A percentile compares a stretch with the other conserved stretches of the same genome.
Conservation (phyloP, 495 filamentous ascomycete genomes). For the Tuber microsphaerosporum region DNA sequence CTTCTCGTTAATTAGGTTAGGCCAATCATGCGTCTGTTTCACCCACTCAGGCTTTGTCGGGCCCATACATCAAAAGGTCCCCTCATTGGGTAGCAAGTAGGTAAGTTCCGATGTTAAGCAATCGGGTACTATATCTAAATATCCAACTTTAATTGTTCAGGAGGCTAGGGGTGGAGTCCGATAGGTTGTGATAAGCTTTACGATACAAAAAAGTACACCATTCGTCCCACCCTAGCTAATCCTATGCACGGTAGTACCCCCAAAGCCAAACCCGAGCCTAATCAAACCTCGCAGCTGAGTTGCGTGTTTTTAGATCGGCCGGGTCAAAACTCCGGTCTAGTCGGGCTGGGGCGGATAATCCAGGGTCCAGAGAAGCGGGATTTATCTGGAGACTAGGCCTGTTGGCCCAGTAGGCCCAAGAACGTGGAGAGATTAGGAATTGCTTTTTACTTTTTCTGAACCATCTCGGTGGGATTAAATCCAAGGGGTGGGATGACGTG, state of each 20-base stretch:
- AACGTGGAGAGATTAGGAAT: not conserved
- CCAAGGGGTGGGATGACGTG: not conserved
- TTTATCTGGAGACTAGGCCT: not conserved
- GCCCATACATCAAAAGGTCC: not conserved
- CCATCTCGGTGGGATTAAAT: not conserved
- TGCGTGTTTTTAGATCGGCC: not conserved
- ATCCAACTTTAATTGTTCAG: not conserved
- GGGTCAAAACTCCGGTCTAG: not conserved
- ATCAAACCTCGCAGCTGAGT: not conserved
- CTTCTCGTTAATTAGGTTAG: not conserved
- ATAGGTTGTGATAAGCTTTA: not conserved
- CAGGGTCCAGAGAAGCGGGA: not conserved
- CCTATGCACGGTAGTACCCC: not conserved
- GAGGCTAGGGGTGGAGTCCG: not conserved
- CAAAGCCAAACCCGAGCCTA: not conserved
- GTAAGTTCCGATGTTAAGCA: not conserved
- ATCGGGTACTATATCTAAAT: too few species aligned
- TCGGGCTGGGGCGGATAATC: not conserved
- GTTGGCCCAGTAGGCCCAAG: not conserved
- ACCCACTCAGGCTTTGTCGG: not conserved
- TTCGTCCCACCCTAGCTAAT: too few species aligned
- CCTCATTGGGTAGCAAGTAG: not conserved
- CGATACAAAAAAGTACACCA: not conserved
- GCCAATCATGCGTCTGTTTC: too few species aligned
- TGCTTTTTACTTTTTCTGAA: not conserved